phyloP scores from a whole-genome alignment of 2,329 filamentous ascomycete genomes.

The Nemania diffusa region DNA sequence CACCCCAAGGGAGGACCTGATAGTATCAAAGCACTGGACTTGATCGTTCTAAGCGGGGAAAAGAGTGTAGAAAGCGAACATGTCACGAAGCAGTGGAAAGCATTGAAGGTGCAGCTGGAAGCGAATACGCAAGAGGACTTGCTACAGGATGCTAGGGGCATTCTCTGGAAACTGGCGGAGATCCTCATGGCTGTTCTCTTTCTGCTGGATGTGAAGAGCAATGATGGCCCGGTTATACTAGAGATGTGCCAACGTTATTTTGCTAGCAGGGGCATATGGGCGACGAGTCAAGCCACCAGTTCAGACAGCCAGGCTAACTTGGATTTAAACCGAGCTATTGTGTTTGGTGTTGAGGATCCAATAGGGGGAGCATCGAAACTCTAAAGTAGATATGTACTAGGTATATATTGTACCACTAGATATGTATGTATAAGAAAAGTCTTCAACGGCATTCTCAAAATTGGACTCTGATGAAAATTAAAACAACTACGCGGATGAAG shows the following conservation, averaged over 20 bases:
- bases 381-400: slow-evolving; percentile 2
- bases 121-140: slow-evolving; percentile 52
- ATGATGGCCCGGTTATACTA: slow-evolving; percentile 51
- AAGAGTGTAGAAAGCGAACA: background rate
- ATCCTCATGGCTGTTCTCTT: slow-evolving; percentile 57
- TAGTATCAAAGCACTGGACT: slow-evolving; percentile 56
- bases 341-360: slow-evolving; percentile 23
- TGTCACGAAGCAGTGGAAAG: slow-evolving; percentile 53
- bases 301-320: slow-evolving; percentile 13
- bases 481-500: background rate
- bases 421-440: background rate
- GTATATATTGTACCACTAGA: background rate
- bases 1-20: slow-evolving; percentile 54
- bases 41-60: slow-evolving; percentile 49
- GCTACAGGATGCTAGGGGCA: slow-evolving; percentile 57
- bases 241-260: slow-evolving; percentile 57
- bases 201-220: slow-evolving; percentile 53
- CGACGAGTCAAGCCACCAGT: background rate
- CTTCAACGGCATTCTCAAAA: background rate
- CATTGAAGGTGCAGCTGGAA: slow-evolving; percentile 53
- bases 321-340: slow-evolving; percentile 30
- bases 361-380: slow-evolving; percentile 6
- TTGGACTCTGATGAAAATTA: background rate
- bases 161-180: slow-evolving; percentile 58
- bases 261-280: slow-evolving; percentile 43